Conservation (phyloP, 176 grass and related monocot genomes). For the Puya raimondii region DNA sequence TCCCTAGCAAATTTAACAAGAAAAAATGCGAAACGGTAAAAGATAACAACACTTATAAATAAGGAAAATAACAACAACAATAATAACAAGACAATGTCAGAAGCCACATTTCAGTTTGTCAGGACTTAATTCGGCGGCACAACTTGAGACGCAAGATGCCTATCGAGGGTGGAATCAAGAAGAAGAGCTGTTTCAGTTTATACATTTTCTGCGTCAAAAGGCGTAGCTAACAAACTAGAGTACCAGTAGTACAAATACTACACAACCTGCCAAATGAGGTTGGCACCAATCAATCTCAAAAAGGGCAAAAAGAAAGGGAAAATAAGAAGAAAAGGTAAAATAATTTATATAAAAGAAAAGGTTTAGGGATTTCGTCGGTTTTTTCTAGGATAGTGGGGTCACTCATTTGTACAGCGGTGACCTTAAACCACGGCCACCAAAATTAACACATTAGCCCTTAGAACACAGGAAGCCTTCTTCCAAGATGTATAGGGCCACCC, state of each 20-base stretch:
- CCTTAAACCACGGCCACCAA: neutral
- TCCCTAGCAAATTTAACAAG: neutral
- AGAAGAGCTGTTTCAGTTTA: neutral
- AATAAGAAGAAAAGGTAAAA: no score
- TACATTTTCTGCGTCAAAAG: neutral
- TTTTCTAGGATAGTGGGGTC: slow-evolving; percentile 1
- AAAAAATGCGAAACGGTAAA: neutral
- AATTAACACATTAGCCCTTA: slow-evolving; percentile 5
- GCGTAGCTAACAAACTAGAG: neutral
- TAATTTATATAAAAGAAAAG: neutral
- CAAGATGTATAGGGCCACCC: slow-evolving; percentile 14
- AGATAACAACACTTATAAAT: neutral
- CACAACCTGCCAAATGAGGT: slow-evolving; percentile 5
- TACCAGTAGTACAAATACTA: neutral
- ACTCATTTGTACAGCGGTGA: slow-evolving; percentile 6
- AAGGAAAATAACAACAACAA: neutral
- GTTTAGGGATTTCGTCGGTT: neutral
- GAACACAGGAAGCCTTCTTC: neutral
- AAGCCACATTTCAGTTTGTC: neutral
- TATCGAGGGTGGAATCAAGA: neutral
- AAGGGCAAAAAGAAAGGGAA: neutral
- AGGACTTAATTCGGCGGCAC: neutral
- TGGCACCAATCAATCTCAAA: slow-evolving; percentile 1
- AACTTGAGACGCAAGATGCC: neutral
- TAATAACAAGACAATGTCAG: neutral